Percentiles rank a stretch among this genome's conserved stretches.
Evolutionary conservation across 2,329 filamentous ascomycete species (phyloP).

Genomic region (Pyricularia pennisetigena): DNA sequence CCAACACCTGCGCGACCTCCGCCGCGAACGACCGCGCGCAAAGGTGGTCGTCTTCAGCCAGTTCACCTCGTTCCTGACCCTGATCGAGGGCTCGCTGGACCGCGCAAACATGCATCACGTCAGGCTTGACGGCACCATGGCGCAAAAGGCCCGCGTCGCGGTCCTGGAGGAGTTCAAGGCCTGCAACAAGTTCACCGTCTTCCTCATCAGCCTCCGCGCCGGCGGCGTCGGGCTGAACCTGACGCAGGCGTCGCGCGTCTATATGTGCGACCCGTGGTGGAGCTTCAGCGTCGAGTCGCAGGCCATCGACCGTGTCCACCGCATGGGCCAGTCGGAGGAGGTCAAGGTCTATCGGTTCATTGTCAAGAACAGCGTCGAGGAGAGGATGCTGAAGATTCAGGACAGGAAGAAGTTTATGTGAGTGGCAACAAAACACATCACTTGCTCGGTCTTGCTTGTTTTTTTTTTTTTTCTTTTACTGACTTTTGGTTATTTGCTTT

Average conservation of each 20-base stretch:
- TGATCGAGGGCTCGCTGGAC: slow-evolving; percentile 74
- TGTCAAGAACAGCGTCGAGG: slow-evolving; percentile 83
- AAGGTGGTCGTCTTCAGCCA: slow-evolving; percentile 96
- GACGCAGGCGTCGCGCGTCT: slow-evolving; percentile 80
- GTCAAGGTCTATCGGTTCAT: slow-evolving; percentile 85
- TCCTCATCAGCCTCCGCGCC: slow-evolving; percentile 77
- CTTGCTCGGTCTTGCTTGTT: neutral
- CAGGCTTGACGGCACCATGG: slow-evolving; percentile 86
- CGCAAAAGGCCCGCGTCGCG: slow-evolving; percentile 71
- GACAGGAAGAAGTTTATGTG: slow-evolving; percentile 93
- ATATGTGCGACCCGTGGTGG: slow-evolving; percentile 99
- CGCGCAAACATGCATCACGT: slow-evolving; percentile 66
- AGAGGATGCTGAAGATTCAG: slow-evolving; percentile 87
- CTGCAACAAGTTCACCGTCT: slow-evolving; percentile 53
- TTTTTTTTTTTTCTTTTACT: too few species aligned
- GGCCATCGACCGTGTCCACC: slow-evolving; percentile 83
- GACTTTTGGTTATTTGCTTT: slow-evolving; percentile 10
- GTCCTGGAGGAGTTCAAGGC: slow-evolving; percentile 66
- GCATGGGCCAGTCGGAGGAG: slow-evolving; percentile 85
- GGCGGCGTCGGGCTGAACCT: slow-evolving; percentile 92
- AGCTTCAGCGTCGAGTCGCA: slow-evolving; percentile 94
- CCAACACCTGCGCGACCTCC: slow-evolving; percentile 59
- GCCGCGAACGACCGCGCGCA: slow-evolving; percentile 53
- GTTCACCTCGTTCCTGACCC: slow-evolving; percentile 90
- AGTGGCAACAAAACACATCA: slow-evolving; percentile 24